Conservation (phyloP, 495 filamentous ascomycete species). For the Talaromyces adpressus region DNA sequence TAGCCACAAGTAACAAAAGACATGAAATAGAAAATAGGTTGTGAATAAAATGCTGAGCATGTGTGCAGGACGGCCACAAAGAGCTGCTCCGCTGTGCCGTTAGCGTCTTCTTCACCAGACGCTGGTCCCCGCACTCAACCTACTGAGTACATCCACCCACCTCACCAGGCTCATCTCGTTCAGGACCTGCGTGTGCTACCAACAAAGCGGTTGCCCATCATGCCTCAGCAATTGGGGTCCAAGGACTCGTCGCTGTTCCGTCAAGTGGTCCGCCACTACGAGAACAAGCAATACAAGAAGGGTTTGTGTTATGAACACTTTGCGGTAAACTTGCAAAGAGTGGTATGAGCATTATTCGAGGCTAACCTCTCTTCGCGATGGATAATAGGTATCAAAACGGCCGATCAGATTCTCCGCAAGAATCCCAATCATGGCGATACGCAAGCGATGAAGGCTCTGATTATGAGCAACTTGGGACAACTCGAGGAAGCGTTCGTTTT, state of each 20-base stretch:
- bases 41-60: not conserved
- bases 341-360: not conserved
- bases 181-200: slow-evolving; percentile 9
- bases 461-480: slow-evolving; percentile 86
- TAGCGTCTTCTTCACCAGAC: slow-evolving; percentile 1
- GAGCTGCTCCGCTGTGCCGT: slow-evolving; percentile 2
- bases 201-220: slow-evolving; percentile 27
- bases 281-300: slow-evolving; percentile 98
- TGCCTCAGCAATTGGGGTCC: slow-evolving; percentile 76
- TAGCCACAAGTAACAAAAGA: not conserved
- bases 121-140: slow-evolving; percentile 34
- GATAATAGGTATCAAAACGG: slow-evolving; percentile 69
- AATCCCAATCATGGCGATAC: slow-evolving; percentile 96
- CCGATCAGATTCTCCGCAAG: slow-evolving; percentile 90
- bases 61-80: not conserved
- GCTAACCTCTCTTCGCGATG: slow-evolving; percentile 10
- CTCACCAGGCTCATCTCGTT: slow-evolving; percentile 16
- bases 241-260: slow-evolving; percentile 94
- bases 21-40: too few relatives aligned
- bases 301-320: slow-evolving; percentile 31
- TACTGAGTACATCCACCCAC: slow-evolving; percentile 23
- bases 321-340: slow-evolving; percentile 3
- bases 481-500: slow-evolving; percentile 88
- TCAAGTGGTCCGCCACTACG: slow-evolving; percentile 89
- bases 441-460: slow-evolving; percentile 96